Conservation (phyloP, 1,139 yeast species). For the Hyphopichia burtonii region DNA sequence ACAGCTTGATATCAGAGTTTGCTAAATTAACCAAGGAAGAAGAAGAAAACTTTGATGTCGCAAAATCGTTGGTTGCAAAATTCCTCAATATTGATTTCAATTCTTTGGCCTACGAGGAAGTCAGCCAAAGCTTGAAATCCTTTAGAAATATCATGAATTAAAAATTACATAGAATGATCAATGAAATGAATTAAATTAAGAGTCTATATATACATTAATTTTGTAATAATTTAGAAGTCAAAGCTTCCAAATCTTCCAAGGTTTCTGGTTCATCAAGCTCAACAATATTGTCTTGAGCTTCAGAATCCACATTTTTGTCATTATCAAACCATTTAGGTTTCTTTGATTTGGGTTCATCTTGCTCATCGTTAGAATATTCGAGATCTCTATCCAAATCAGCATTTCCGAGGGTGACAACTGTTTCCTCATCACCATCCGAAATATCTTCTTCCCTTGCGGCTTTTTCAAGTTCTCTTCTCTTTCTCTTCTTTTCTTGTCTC, state of each 20-base stretch:
- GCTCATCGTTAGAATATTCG: conserved; percentile 35
- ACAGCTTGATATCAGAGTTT: conserved; percentile 13
- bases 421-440: conserved; percentile 28
- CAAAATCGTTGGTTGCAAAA: conserved; percentile 20
- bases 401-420: conserved; percentile 24
- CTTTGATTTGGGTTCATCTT: conserved; percentile 49
- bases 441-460: conserved; percentile 43
- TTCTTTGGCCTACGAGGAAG: not conserved
- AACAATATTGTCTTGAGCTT: conserved; percentile 39
- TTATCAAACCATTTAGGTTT: conserved; percentile 62
- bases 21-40: conserved; percentile 13
- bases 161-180: not conserved
- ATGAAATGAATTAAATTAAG: not conserved
- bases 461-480: conserved; percentile 77
- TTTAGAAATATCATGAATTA: not conserved
- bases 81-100: conserved; percentile 15
- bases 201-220: not conserved
- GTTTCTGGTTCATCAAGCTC: conserved; percentile 89
- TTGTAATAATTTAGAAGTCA: conserved; percentile 63
- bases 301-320: conserved; percentile 16
- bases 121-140: not conserved
- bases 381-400: conserved; percentile 51
- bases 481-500: conserved; percentile 84
- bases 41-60: conserved; percentile 10
- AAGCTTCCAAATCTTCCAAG: conserved; percentile 89